Evolutionary conservation across 2,329 filamentous ascomycete genomes (phyloP).

Genomic region (Aspergillus intermedius): DNA sequence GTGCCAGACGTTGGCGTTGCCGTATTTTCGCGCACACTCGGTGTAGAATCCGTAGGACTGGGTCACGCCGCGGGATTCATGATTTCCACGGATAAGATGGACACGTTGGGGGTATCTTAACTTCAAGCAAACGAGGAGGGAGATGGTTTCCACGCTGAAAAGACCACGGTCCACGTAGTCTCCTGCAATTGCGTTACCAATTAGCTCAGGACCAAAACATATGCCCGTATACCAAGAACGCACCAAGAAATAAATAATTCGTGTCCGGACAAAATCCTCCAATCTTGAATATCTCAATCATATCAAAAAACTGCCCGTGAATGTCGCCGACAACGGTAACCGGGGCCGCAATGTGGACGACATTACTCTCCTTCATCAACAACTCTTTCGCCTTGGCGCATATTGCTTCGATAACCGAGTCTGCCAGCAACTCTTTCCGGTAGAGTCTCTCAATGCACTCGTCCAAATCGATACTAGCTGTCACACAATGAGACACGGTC

Average conservation of each 20-base stretch:
- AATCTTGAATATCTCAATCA: slow-evolving; percentile 99
- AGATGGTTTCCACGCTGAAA: slow-evolving; percentile 98
- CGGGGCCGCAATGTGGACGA: slow-evolving; percentile 90
- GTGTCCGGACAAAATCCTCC: slow-evolving; percentile 96
- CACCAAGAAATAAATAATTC: slow-evolving; percentile 95
- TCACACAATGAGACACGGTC: slow-evolving; percentile 6
- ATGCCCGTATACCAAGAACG: slow-evolving; percentile 4
- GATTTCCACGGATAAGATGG: slow-evolving; percentile 93
- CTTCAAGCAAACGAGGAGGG: slow-evolving; percentile 92
- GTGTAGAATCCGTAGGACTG: slow-evolving; percentile 99
- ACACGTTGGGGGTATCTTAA: slow-evolving; percentile 93
- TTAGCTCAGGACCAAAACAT: neutral
- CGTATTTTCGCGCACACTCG: slow-evolving; percentile 95
- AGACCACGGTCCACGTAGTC: slow-evolving; percentile 98
- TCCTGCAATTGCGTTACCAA: slow-evolving; percentile 47
- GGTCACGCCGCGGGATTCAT: slow-evolving; percentile 94
- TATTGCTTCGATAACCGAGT: slow-evolving; percentile 97
- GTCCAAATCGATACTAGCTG: slow-evolving; percentile 94
- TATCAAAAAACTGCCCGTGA: slow-evolving; percentile 96
- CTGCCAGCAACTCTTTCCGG: slow-evolving; percentile 91
- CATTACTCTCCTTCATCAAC: slow-evolving; percentile 99
- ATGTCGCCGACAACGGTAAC: slow-evolving; percentile 98
- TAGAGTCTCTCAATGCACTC: slow-evolving; percentile 97
- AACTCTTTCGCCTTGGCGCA: slow-evolving; percentile 98
- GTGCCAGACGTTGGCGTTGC: slow-evolving; percentile 98